Conservation (phyloP, 768 basidiomycete species). For the Lentinula edodes region DNA sequence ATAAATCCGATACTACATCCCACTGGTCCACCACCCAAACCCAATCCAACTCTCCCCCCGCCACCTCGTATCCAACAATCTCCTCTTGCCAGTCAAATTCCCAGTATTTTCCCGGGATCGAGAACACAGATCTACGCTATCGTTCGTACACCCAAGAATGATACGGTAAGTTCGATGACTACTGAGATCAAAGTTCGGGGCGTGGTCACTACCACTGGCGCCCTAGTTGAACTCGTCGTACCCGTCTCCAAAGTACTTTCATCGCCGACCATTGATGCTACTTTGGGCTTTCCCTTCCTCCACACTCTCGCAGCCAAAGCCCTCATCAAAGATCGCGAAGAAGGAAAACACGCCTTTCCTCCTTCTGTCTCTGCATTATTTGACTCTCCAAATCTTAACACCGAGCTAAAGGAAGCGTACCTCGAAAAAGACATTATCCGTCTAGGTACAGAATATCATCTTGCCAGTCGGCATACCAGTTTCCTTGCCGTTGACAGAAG, state of each 20-base stretch:
- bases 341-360: conserved; percentile 13
- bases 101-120: conserved; percentile 24
- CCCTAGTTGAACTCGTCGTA: not conserved
- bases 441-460: conserved; percentile 44
- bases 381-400: conserved; percentile 9
- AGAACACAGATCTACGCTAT: conserved; percentile 9
- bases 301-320: conserved; percentile 51
- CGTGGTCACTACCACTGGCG: not conserved
- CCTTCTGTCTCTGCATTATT: conserved; percentile 23
- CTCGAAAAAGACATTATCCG: conserved; percentile 30
- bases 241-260: not conserved
- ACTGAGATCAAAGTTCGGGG: conserved; percentile 22
- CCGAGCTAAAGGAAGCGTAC: conserved; percentile 28
- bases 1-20: not conserved
- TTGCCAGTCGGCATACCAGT: conserved; percentile 47
- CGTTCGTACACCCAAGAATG: conserved; percentile 25
- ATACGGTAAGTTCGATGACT: conserved; percentile 23
- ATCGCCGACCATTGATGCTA: not conserved
- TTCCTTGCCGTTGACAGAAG: conserved; percentile 47
- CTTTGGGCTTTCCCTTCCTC: conserved; percentile 24
- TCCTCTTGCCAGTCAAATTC: conserved; percentile 28
- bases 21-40: conserved; percentile 20
- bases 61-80: conserved; percentile 20
- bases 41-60: conserved; percentile 27
- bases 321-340: conserved; percentile 46